Evolutionary conservation across 257 asterid genomes (phyloP).

Genomic region (Nicotiana paniculata): DNA sequence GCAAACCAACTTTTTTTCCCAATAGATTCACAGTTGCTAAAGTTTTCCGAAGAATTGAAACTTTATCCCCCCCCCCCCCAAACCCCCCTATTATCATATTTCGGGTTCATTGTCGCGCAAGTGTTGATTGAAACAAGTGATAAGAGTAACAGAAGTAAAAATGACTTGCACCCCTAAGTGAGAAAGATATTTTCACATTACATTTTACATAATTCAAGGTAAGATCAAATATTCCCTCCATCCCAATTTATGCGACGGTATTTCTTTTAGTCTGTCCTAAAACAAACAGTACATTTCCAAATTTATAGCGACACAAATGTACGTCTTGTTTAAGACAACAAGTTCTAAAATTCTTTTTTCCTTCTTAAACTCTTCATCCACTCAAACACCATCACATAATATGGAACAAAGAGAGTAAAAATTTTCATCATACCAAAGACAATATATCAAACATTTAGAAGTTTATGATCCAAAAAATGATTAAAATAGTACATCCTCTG

Average conservation of each 20-base stretch:
- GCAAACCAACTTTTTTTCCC: background rate
- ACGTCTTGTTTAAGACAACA: too few relatives aligned
- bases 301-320: too few relatives aligned
- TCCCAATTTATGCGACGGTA: too few relatives aligned
- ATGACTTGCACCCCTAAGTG: background rate
- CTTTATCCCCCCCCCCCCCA: background rate
- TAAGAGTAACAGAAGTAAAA: background rate
- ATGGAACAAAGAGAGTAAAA: too few relatives aligned
- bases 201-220: background rate
- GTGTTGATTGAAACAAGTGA: background rate
- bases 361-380: too few relatives aligned
- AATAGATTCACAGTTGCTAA: background rate
- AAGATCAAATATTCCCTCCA: background rate
- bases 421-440: background rate
- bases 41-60: background rate
- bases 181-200: background rate
- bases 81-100: background rate
- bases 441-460: background rate
- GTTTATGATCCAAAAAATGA: background rate
- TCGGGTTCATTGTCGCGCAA: background rate
- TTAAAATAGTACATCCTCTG: too few relatives aligned
- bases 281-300: too few relatives aligned
- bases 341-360: too few relatives aligned
- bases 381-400: too few relatives aligned
- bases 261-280: too few relatives aligned